These are phyloP conservation scores for Cyberlindnera mycetangii DNA, from an alignment of 805 yeast genomes.

Conservation along the genomic window DNA sequence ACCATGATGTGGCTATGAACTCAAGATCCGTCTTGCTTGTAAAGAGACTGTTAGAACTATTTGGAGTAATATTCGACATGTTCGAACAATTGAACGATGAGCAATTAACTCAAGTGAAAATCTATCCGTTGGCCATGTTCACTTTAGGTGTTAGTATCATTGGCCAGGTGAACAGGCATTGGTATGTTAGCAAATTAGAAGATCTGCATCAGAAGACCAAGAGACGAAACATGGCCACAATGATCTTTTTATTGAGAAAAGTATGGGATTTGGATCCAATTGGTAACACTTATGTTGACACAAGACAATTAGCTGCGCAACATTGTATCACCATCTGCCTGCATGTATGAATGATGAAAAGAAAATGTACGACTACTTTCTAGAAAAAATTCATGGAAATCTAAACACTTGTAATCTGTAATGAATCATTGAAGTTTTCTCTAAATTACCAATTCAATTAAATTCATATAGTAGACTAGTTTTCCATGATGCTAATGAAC, in stretches of 20 bases:
- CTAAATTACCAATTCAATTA: no score
- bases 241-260: constrained; percentile 1
- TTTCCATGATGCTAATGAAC: no score
- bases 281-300: constrained; percentile 5
- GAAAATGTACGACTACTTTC: no score
- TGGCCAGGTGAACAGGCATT: constrained; percentile 2
- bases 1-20: constrained; percentile 7
- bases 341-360: background rate
- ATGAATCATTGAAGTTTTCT: no score
- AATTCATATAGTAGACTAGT: no score
- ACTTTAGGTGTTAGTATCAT: constrained; percentile 8
- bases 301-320: constrained; percentile 6
- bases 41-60: background rate
- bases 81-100: background rate
- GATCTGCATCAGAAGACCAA: constrained; percentile 2
- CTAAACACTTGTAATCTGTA: no score
- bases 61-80: constrained; percentile 1
- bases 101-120: background rate
- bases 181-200: constrained; percentile 3
- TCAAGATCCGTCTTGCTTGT: constrained; percentile 5
- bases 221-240: constrained; percentile 1
- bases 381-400: no score
- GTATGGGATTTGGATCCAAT: constrained; percentile 7
- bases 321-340: constrained; percentile 8
- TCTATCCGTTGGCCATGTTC: constrained; percentile 7